Evolutionary conservation across 2,329 filamentous ascomycete genomes (phyloP).

Genomic region (Raffaelea arxii): DNA sequence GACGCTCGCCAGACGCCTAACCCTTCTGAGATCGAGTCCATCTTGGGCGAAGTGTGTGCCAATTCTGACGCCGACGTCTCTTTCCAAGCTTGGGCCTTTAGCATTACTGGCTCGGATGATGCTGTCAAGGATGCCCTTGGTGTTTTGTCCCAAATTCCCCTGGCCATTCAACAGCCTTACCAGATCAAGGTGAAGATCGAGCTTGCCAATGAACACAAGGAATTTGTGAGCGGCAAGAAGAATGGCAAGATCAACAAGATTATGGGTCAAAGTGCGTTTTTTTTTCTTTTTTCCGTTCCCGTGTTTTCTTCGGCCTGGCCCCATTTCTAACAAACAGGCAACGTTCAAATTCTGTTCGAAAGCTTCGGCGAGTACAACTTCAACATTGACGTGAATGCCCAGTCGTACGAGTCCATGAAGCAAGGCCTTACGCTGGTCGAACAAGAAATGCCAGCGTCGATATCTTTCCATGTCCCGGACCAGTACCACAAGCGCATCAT

Average conservation of each 20-base stretch:
- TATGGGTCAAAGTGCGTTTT: constrained; percentile 77
- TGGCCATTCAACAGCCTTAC: constrained; percentile 77
- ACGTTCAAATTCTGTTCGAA: constrained; percentile 98
- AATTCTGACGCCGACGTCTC: constrained; percentile 92
- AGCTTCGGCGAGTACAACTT: constrained; percentile 99
- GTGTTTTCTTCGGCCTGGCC: neutral
- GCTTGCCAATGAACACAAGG: constrained; percentile 97
- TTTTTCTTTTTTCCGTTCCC: constrained; percentile 1
- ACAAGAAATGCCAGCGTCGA: constrained; percentile 97
- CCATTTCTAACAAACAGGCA: constrained; percentile 39
- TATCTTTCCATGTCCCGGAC: constrained; percentile 97
- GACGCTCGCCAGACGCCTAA: constrained; percentile 53
- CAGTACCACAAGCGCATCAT: constrained; percentile 99
- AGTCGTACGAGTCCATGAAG: constrained; percentile 88
- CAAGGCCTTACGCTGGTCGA: constrained; percentile 87
- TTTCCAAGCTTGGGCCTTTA: constrained; percentile 90
- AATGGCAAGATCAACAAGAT: constrained; percentile 99
- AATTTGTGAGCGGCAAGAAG: constrained; percentile 98
- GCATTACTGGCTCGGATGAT: constrained; percentile 91
- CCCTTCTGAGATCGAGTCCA: constrained; percentile 70
- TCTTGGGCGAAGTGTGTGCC: constrained; percentile 91
- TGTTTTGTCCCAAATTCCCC: constrained; percentile 85
- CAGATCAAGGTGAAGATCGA: constrained; percentile 98
- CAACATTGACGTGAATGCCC: constrained; percentile 94
- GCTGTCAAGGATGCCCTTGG: constrained; percentile 91